Conservation (phyloP, 257 asterid genomes). For the Solanum peruvianum region DNA sequence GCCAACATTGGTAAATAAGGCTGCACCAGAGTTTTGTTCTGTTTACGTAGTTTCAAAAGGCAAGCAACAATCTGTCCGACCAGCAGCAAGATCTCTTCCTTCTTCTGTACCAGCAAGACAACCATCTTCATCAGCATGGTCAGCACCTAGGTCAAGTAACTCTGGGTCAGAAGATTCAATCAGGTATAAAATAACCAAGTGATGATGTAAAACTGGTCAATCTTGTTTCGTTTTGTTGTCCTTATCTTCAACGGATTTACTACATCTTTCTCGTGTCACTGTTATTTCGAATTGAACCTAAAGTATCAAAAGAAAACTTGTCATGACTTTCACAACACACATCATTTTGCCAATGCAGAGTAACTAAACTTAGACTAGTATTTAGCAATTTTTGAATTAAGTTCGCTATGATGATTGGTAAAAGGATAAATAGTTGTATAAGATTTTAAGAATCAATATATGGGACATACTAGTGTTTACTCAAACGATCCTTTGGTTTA, state of each 20-base stretch:
- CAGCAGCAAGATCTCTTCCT: slow-evolving; percentile 24
- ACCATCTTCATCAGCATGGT: background rate
- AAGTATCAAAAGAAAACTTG: background rate
- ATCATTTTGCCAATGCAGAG: background rate
- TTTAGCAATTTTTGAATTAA: background rate
- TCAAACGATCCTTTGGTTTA: background rate
- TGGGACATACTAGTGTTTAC: background rate
- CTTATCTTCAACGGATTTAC: background rate
- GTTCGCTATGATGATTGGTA: background rate
- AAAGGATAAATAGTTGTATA: background rate
- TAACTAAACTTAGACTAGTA: background rate
- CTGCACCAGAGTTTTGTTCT: slow-evolving; percentile 67
- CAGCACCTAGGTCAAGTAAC: slow-evolving; percentile 3
- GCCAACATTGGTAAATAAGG: slow-evolving; percentile 53
- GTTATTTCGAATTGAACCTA: background rate
- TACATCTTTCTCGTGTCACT: background rate
- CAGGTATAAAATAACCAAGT: slow-evolving; percentile 19
- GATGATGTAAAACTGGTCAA: background rate
- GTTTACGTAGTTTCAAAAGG: slow-evolving; percentile 57
- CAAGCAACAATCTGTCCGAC: slow-evolving; percentile 46
- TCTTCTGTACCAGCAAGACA: slow-evolving; percentile 9
- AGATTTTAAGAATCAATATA: background rate
- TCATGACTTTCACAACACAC: background rate
- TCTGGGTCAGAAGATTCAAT: slow-evolving; percentile 16
- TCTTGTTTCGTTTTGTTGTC: background rate